Conservation (phyloP, 371 early-diverging fungal genomes). For the Capniomyces stellatus region DNA sequence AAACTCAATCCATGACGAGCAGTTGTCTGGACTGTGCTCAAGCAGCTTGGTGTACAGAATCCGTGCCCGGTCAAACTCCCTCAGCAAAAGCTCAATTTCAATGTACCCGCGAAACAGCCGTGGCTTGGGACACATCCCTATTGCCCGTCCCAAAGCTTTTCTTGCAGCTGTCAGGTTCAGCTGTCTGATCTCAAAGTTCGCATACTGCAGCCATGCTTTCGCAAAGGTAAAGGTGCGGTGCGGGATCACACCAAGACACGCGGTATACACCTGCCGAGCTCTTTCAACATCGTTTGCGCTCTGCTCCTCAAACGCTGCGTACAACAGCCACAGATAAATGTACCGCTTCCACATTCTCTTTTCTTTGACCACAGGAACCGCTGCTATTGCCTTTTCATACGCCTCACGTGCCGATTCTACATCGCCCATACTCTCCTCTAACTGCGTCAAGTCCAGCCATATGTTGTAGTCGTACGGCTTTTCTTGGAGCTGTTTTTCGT, state of each 20-base stretch:
- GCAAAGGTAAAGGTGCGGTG: conserved; percentile 89
- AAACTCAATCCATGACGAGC: conserved; percentile 87
- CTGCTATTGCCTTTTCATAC: conserved; percentile 87
- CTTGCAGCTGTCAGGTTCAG: conserved; percentile 58
- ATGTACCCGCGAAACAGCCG: conserved; percentile 88
- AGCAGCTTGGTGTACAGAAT: conserved; percentile 74
- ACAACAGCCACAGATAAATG: conserved; percentile 95
- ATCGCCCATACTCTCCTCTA: conserved; percentile 71
- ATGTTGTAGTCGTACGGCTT: conserved; percentile 81
- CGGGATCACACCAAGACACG: conserved; percentile 72
- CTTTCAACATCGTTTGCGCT: conserved; percentile 63
- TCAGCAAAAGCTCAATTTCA: conserved; percentile 76
- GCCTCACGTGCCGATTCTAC: conserved; percentile 64
- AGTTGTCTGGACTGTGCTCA: conserved; percentile 64
- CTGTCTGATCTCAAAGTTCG: conserved; percentile 78
- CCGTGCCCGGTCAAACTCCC: conserved; percentile 89
- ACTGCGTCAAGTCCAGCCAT: conserved; percentile 85
- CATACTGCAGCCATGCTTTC: conserved; percentile 86
- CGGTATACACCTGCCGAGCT: conserved; percentile 66
- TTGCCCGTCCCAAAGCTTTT: conserved; percentile 60
- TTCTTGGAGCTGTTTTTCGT: conserved; percentile 60
- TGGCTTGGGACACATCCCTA: conserved; percentile 68
- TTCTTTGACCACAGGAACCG: conserved; percentile 62
- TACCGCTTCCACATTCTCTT: conserved; percentile 92
- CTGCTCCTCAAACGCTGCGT: conserved; percentile 87